Conservation (phyloP, 768 basidiomycete species). For the Hygrocybe punicea region DNA sequence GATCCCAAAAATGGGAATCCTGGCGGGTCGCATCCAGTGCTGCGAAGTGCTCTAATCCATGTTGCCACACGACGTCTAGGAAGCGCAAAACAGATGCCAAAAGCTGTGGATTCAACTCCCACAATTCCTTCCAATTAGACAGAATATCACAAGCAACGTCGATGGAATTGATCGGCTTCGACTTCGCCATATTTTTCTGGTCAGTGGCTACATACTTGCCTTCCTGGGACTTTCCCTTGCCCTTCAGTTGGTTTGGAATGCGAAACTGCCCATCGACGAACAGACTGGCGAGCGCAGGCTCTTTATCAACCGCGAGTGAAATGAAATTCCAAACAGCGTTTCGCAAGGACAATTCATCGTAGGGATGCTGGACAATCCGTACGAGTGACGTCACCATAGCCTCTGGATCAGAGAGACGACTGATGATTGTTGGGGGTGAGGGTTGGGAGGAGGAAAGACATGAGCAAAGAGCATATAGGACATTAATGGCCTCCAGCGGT, state of each 20-base stretch:
- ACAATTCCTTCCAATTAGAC: constrained; percentile 66
- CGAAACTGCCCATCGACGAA: constrained; percentile 74
- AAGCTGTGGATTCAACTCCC: constrained; percentile 74
- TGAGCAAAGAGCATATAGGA: constrained; percentile 64
- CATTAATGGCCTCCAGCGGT: constrained; percentile 61
- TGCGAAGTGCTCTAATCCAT: constrained; percentile 67
- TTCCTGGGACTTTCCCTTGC: constrained; percentile 38
- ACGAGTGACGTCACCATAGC: constrained; percentile 64
- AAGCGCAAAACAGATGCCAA: constrained; percentile 74
- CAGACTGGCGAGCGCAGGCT: constrained; percentile 78
- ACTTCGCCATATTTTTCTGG: constrained; percentile 32
- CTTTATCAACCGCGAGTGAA: constrained; percentile 73
- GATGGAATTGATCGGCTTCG: constrained; percentile 54
- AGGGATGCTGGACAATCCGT: constrained; percentile 72
- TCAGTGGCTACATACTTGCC: constrained; percentile 33
- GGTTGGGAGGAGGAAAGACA: constrained; percentile 60
- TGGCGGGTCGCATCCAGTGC: constrained; percentile 54
- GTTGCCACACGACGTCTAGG: constrained; percentile 75
- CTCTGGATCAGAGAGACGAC: constrained; percentile 76
- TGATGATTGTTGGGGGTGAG: constrained; percentile 68
- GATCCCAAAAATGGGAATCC: constrained; percentile 65
- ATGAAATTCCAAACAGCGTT: constrained; percentile 84
- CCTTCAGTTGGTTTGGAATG: constrained; percentile 42
- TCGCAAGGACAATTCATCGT: constrained; percentile 69
- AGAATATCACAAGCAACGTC: constrained; percentile 65